A percentile compares a stretch with the other conserved stretches of the same genome.
These are phyloP conservation scores for Colletotrichum sp. DNA, from an alignment of 2,329 filamentous ascomycete genomes.

Conservation along the genomic window DNA sequence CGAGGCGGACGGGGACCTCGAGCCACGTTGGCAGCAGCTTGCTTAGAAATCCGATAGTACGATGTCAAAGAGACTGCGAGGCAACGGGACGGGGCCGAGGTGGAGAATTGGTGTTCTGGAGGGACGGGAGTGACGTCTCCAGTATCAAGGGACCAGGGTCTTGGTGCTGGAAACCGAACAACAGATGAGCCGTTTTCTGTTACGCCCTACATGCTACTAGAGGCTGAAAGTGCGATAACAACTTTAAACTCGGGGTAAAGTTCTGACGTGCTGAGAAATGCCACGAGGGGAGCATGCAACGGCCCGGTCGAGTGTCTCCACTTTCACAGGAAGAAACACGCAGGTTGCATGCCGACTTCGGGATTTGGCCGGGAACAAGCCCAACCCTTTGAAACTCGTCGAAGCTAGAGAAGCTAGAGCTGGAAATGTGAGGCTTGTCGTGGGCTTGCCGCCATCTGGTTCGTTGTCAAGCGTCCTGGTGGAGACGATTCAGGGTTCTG, in stretches of 20 bases:
- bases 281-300: constrained; percentile 2
- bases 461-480: neutral
- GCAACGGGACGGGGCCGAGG: constrained; percentile 9
- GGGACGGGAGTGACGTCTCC: neutral
- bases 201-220: neutral
- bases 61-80: constrained; percentile 6
- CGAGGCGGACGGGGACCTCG: neutral
- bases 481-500: neutral
- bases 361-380: constrained; percentile 4
- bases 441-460: neutral
- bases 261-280: constrained; percentile 17
- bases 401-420: neutral
- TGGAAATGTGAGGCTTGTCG: neutral
- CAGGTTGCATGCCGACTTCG: neutral
- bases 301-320: neutral
- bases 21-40: neutral
- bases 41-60: constrained; percentile 19
- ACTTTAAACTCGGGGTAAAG: constrained; percentile 7
- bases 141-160: neutral
- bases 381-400: neutral
- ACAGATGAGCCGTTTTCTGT: neutral
- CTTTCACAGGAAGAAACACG: neutral
- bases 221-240: neutral
- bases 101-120: neutral
- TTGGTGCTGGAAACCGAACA: neutral